phyloP scores from a whole-genome alignment of 345 rosid genomes.

The Limnanthes douglasii region DNA sequence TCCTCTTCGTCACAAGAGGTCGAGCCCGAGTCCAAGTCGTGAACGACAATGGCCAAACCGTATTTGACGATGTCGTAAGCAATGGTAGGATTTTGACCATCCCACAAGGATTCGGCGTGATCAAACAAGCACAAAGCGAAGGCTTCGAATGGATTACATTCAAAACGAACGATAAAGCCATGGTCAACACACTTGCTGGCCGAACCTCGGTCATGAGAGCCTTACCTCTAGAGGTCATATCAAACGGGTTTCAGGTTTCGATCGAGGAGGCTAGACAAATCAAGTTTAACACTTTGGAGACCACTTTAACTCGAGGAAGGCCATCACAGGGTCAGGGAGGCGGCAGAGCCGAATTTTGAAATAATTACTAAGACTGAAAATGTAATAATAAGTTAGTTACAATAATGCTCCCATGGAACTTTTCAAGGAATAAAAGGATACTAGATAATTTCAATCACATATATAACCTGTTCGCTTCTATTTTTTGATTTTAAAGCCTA shows the following conservation, averaged over 20 bases:
- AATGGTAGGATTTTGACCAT: constrained; percentile 51
- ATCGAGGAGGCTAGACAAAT: constrained; percentile 42
- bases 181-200: constrained; percentile 37
- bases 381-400: too few relatives aligned
- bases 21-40: constrained; percentile 42
- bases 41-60: constrained; percentile 38
- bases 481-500: too few relatives aligned
- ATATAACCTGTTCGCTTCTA: too few relatives aligned
- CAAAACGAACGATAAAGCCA: constrained; percentile 51
- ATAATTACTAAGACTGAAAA: too few relatives aligned
- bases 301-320: constrained; percentile 19
- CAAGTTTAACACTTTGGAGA: constrained; percentile 33
- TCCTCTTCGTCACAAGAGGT: constrained; percentile 41
- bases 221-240: constrained; percentile 39
- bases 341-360: too few relatives aligned
- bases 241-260: constrained; percentile 29
- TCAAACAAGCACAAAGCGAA: constrained; percentile 22
- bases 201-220: constrained; percentile 35
- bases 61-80: constrained; percentile 33
- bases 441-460: too few relatives aligned
- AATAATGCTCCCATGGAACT: too few relatives aligned
- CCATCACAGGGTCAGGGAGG: too few relatives aligned
- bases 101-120: constrained; percentile 53
- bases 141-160: constrained; percentile 53
- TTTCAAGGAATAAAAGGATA: too few relatives aligned